Conservation (phyloP, 1,139 yeast species). For the Geotrichum phurueaensis region DNA sequence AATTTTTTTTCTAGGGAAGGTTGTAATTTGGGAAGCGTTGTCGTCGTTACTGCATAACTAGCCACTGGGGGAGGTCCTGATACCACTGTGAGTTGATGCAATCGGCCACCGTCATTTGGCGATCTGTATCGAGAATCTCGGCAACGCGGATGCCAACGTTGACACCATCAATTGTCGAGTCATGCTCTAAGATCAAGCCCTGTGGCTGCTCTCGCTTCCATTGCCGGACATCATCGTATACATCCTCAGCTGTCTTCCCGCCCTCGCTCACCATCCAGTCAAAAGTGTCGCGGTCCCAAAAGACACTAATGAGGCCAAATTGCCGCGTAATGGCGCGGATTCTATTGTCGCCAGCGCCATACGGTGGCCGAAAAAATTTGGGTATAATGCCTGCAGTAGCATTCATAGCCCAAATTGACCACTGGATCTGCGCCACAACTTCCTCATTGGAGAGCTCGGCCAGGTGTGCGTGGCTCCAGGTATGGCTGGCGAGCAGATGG, state of each 20-base stretch:
- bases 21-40: neutral
- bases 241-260: constrained; percentile 44
- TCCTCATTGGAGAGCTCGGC: constrained; percentile 74
- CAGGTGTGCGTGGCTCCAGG: constrained; percentile 86
- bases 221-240: constrained; percentile 47
- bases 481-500: constrained; percentile 80
- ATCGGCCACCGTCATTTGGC: constrained; percentile 74
- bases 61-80: constrained; percentile 21
- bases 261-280: constrained; percentile 68
- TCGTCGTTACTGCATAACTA: neutral
- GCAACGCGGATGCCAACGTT: constrained; percentile 57
- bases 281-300: constrained; percentile 89
- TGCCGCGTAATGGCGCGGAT: constrained; percentile 72
- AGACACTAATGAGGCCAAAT: constrained; percentile 79
- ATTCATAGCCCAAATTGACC: constrained; percentile 98
- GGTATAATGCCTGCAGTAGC: constrained; percentile 89
- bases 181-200: constrained; percentile 83
- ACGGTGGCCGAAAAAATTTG: constrained; percentile 92
- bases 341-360: constrained; percentile 87
- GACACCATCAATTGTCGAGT: constrained; percentile 62
- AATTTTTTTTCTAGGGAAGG: neutral
- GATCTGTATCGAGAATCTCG: constrained; percentile 38
- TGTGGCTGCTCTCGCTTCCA: constrained; percentile 44
- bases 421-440: constrained; percentile 80
- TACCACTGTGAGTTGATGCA: constrained; percentile 60